Evolutionary conservation across 768 basidiomycete species (phyloP).

Genomic region (Glaciozyma martinii): DNA sequence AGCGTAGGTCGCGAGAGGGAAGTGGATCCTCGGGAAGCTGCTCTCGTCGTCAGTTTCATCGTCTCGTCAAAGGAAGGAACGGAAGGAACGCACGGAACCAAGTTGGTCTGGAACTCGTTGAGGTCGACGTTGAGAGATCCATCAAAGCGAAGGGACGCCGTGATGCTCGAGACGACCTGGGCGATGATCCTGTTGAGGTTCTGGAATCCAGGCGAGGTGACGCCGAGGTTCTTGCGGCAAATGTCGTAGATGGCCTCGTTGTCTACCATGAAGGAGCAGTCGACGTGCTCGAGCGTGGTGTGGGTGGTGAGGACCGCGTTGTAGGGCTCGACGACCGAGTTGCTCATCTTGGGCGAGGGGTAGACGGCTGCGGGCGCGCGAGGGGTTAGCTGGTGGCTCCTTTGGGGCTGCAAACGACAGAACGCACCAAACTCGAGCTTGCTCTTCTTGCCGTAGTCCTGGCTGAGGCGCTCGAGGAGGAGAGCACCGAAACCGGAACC

Average conservation of each 20-base stretch:
- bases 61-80: background rate
- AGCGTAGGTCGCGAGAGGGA: slow-evolving; percentile 92
- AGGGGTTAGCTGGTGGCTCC: background rate
- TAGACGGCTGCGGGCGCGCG: slow-evolving; percentile 14
- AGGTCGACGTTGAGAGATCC: slow-evolving; percentile 95
- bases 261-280: slow-evolving; percentile 98
- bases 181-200: slow-evolving; percentile 96
- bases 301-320: slow-evolving; percentile 85
- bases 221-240: slow-evolving; percentile 88
- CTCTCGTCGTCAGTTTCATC: background rate
- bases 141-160: slow-evolving; percentile 92
- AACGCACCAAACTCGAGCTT: slow-evolving; percentile 98
- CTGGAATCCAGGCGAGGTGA: slow-evolving; percentile 74
- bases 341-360: slow-evolving; percentile 46
- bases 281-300: slow-evolving; percentile 98
- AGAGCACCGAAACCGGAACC: slow-evolving; percentile 99
- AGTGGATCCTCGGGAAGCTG: slow-evolving; percentile 62
- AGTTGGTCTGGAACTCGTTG: slow-evolving; percentile 96
- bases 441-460: slow-evolving; percentile 98
- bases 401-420: slow-evolving; percentile 36
- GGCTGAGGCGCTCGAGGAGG: slow-evolving; percentile 89
- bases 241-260: slow-evolving; percentile 57
- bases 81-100: slow-evolving; percentile 56
- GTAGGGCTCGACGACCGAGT: slow-evolving; percentile 97
- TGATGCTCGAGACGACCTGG: slow-evolving; percentile 96